Evolutionary conservation across 2,329 filamentous ascomycete genomes (phyloP).

Genomic region (Fusarium sp.): DNA sequence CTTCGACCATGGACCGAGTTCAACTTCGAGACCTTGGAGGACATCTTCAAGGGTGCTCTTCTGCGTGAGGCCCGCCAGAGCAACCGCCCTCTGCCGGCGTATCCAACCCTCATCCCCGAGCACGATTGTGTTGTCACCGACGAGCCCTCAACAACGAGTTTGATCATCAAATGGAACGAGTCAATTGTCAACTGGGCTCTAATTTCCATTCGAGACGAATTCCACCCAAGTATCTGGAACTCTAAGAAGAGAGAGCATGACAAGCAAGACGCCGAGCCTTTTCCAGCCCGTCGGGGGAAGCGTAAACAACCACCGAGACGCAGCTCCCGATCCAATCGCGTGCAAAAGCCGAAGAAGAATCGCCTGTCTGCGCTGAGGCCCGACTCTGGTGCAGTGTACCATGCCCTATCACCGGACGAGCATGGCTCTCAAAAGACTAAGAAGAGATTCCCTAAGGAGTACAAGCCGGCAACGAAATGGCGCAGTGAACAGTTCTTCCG

Average conservation of each 20-base stretch:
- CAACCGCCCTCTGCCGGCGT: neutral
- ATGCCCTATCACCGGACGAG: neutral
- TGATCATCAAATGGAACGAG: conserved; percentile 20
- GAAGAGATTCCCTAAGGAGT: conserved; percentile 30
- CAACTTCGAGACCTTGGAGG: conserved; percentile 12
- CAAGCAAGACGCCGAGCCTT: neutral
- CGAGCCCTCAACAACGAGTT: neutral
- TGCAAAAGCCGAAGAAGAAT: neutral
- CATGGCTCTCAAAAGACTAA: neutral
- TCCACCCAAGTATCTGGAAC: conserved; percentile 15
- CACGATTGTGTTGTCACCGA: neutral
- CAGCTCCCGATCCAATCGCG: neutral
- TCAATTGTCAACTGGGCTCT: conserved; percentile 18
- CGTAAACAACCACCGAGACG: neutral
- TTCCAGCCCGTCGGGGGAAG: neutral
- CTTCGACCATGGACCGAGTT: conserved; percentile 10
- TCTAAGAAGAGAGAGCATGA: neutral
- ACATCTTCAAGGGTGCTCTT: neutral
- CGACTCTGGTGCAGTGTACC: conserved; percentile 7
- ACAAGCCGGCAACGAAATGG: conserved; percentile 26
- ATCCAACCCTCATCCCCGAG: neutral
- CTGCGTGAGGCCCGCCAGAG: neutral
- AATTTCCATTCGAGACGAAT: conserved; percentile 7
- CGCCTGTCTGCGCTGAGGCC: neutral
- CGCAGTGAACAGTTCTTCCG: conserved; percentile 3